Evolutionary conservation across 306 rosid species (phyloP).

Genomic region (Cyclanthera cordifolia): DNA sequence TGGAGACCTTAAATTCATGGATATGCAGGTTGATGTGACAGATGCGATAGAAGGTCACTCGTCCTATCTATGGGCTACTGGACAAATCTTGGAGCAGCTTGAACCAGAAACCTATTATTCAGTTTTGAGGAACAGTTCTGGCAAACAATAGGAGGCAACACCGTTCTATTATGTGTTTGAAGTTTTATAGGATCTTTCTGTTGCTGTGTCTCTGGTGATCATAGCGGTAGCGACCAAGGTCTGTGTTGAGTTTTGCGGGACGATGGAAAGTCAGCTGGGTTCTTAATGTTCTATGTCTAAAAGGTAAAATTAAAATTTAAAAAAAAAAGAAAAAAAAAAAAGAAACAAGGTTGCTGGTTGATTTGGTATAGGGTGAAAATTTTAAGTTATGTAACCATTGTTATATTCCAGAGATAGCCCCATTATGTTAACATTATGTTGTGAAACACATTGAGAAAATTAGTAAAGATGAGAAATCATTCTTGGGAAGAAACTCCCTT

Average conservation of each 20-base stretch:
- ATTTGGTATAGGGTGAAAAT: background rate
- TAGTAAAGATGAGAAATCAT: background rate
- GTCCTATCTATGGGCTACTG: slow-evolving; percentile 76
- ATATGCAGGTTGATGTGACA: slow-evolving; percentile 67
- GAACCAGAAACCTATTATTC: slow-evolving; percentile 62
- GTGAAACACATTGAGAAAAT: too few relatives aligned
- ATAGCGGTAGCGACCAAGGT: background rate
- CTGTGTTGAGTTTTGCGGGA: too few relatives aligned
- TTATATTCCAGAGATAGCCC: too few relatives aligned
- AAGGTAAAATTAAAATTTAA: too few relatives aligned
- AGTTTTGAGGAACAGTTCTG: slow-evolving; percentile 25
- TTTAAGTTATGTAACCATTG: background rate
- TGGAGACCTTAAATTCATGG: background rate
- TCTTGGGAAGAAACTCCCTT: background rate
- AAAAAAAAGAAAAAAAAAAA: background rate
- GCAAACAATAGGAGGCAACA: background rate
- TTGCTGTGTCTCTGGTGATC: background rate
- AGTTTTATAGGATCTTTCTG: background rate
- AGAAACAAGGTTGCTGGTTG: background rate
- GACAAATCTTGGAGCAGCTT: slow-evolving; percentile 48
- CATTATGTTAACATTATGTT: too few relatives aligned
- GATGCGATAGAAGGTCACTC: slow-evolving; percentile 75
- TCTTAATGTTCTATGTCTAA: background rate
- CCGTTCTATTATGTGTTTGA: background rate
- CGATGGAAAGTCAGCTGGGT: background rate